Evolutionary conservation across 2,329 filamentous ascomycete species (phyloP).

Genomic region (Phialophora macrospora): DNA sequence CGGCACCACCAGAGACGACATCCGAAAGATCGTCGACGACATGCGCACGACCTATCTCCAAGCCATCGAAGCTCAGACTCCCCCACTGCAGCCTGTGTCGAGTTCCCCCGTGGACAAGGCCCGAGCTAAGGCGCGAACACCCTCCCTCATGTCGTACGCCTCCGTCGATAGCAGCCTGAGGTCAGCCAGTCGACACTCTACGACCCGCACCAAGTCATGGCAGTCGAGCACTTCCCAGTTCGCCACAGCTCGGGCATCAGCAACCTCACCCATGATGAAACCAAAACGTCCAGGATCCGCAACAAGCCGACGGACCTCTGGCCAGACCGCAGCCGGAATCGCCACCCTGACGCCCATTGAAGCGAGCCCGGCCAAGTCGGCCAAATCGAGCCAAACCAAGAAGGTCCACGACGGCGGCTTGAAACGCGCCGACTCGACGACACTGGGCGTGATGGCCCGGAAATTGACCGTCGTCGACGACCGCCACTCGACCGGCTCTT

Average conservation of each 20-base stretch:
- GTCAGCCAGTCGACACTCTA: slow-evolving; percentile 24
- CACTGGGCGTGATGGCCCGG: slow-evolving; percentile 32
- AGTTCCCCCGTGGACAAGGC: slow-evolving; percentile 21
- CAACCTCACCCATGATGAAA: slow-evolving; percentile 15
- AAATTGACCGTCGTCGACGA: slow-evolving; percentile 28
- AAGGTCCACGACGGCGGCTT: slow-evolving; percentile 25
- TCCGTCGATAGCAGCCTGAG: slow-evolving; percentile 31
- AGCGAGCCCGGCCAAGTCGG: slow-evolving; percentile 29
- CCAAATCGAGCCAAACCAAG: slow-evolving; percentile 1
- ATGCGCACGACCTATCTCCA: slow-evolving; percentile 39
- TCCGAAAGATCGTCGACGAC: slow-evolving; percentile 39
- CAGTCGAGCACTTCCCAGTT: slow-evolving; percentile 20
- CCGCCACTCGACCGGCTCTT: slow-evolving; percentile 15
- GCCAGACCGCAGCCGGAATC: slow-evolving; percentile 22
- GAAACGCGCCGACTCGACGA: slow-evolving; percentile 39
- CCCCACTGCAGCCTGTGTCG: slow-evolving; percentile 20
- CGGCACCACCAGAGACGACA: slow-evolving; percentile 35
- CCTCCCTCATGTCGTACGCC: slow-evolving; percentile 27
- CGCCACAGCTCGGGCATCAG: slow-evolving; percentile 24
- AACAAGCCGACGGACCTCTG: slow-evolving; percentile 27
- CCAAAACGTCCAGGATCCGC: slow-evolving; percentile 28
- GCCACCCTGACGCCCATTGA: slow-evolving; percentile 32
- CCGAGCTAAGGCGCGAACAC: slow-evolving; percentile 30
- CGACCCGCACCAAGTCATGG: slow-evolving; percentile 31
- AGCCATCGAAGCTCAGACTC: slow-evolving; percentile 36